Percentiles rank a stretch among this genome's conserved stretches.
Evolutionary conservation across 257 asterid genomes (phyloP).

Genomic region (Penstemon davidsonii): DNA sequence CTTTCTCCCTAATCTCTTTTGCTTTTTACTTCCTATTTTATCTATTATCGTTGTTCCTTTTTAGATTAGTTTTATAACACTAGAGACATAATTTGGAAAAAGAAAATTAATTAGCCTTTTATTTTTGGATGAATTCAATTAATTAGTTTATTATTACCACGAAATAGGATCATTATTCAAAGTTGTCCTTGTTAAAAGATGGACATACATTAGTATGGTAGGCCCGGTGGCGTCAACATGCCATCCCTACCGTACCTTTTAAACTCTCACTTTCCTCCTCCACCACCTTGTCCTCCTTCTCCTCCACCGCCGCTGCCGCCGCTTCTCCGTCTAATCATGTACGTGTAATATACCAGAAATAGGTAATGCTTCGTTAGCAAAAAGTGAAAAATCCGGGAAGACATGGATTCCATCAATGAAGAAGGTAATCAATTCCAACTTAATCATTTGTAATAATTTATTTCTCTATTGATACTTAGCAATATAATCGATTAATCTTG

Average conservation of each 20-base stretch:
- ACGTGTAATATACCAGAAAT: background rate
- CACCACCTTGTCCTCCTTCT: conserved; percentile 22
- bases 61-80: too few species aligned
- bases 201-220: background rate
- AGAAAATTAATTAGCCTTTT: too few species aligned
- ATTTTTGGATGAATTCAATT: too few species aligned
- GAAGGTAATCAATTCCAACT: conserved; percentile 16
- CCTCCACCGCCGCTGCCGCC: background rate
- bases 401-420: conserved; percentile 24
- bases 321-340: too few species aligned
- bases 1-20: too few species aligned
- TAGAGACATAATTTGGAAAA: too few species aligned
- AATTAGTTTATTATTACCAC: too few species aligned
- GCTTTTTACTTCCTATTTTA: too few species aligned
- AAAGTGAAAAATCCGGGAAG: background rate
- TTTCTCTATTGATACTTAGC: too few species aligned
- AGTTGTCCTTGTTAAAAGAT: background rate
- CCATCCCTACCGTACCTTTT: conserved; percentile 13
- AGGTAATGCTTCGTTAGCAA: background rate
- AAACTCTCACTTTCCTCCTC: conserved; percentile 11
- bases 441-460: background rate
- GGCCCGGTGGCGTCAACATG: conserved; percentile 36
- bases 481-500: background rate
- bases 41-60: too few species aligned
- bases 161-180: too few species aligned